phyloP scores from a whole-genome alignment of 2,329 filamentous ascomycete species.

The Paraconiothyrium brasiliense region DNA sequence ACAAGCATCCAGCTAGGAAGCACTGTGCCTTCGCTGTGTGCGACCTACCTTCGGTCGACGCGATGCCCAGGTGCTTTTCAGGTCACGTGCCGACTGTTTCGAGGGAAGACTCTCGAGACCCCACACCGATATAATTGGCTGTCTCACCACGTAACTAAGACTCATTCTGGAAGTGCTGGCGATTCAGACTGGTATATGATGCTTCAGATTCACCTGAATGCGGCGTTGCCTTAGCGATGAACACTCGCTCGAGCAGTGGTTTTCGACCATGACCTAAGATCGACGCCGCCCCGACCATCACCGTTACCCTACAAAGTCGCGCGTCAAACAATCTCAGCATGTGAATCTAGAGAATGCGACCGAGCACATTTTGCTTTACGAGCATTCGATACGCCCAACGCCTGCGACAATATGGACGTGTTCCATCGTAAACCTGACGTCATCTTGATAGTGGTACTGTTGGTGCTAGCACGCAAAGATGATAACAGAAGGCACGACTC shows the following conservation, averaged over 20 bases:
- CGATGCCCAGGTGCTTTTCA: too few species aligned
- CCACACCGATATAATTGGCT: too few species aligned
- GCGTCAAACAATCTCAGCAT: neutral
- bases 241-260: neutral
- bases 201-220: neutral
- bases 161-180: too few species aligned
- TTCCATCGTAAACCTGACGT: neutral
- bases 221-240: constrained; percentile 1
- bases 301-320: neutral
- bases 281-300: constrained; percentile 5
- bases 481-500: neutral
- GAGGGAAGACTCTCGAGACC: too few species aligned
- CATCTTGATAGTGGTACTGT: neutral
- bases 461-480: neutral
- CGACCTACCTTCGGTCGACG: too few species aligned
- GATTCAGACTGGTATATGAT: too few species aligned
- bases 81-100: too few species aligned
- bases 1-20: too few species aligned
- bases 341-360: neutral
- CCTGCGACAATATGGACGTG: neutral
- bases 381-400: neutral
- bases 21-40: too few species aligned
- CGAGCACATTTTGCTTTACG: neutral
- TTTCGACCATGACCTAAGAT: neutral
- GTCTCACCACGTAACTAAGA: too few species aligned